phyloP scores from a whole-genome alignment of 352 stramenopile genomes.

The Pilasporangium apinafurcum region DNA sequence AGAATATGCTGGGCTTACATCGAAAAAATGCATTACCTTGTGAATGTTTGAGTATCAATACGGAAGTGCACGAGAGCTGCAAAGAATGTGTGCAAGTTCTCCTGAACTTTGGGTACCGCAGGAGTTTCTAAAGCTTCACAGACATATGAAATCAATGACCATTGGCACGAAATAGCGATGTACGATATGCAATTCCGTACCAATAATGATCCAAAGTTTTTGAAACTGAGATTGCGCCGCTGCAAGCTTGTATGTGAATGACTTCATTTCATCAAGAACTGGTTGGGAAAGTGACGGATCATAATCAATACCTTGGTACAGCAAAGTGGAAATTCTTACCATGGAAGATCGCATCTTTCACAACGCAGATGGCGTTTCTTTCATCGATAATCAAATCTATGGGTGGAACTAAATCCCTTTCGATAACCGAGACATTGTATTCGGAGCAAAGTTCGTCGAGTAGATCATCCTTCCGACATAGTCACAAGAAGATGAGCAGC shows the following conservation, averaged over 20 bases:
- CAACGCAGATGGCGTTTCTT: conserved; percentile 44
- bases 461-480: conserved; percentile 52
- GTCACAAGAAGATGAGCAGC: neutral
- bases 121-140: conserved; percentile 3
- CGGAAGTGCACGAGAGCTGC: conserved; percentile 57
- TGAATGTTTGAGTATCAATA: conserved; percentile 38
- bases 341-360: conserved; percentile 24
- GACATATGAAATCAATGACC: conserved; percentile 5
- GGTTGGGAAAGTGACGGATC: neutral
- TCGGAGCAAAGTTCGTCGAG: conserved; percentile 60
- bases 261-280: conserved; percentile 38
- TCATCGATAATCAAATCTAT: conserved; percentile 70
- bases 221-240: conserved; percentile 46
- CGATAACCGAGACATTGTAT: conserved; percentile 42
- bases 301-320: neutral
- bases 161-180: neutral
- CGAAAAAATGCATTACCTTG: conserved; percentile 16
- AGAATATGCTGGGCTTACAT: too few species aligned
- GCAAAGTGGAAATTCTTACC: conserved; percentile 24
- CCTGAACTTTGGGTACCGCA: conserved; percentile 1
- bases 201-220: conserved; percentile 57
- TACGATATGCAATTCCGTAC: conserved; percentile 16
- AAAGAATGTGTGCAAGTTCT: conserved; percentile 30
- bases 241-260: conserved; percentile 55
- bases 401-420: conserved; percentile 41